Evolutionary conservation across 2,329 filamentous ascomycete species (phyloP), one percentile per base, ranked within the genome.

Genomic region (Penicillium fuscoglaucum): DNA sequence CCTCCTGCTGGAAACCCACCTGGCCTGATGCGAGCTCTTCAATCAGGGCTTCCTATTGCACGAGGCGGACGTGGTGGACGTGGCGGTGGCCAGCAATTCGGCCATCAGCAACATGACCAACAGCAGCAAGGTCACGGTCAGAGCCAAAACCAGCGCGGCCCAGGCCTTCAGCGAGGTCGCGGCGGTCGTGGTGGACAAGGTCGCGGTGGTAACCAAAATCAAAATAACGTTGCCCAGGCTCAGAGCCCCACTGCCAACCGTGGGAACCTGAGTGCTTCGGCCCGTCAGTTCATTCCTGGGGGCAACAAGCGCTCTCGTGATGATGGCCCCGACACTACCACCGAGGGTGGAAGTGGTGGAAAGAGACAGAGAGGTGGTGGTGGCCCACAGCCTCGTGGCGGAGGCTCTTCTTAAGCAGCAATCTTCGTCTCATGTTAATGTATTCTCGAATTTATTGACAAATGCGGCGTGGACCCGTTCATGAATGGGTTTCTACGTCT

Each of bases 281-380:
- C 79, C 24, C 75, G 76, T 15, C 82, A 83, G 49, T 85, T 87
- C 57, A 82, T 85, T 64, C 83, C 83, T 29, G 79, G 81, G 17
- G 81, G 82, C 24, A 83, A 80, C 65, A 85, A 86, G 72, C 77
- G 83, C 37, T 77, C 81, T 21, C 77, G 83, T 53, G 83, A 85
- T 55, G 83, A 85, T 55, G 77, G 76, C 5, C 63, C 68, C 12
- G 75, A 76, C 45, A 77, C 59, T 28, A 62, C 70, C 21, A 66
- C 70, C 41, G 79, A 76, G 52, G 68, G 60, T 43, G 75, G 70
- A 46, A 75, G 67, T 59, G 71, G 68, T 50, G 79, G 79, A 40
- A 83, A 83, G 69, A 74, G 80, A 62, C 78, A 80, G 62, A 70
- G 80, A 61, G 80, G 80, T 13, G 76, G 76, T 6, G 63, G 63